Conservation (phyloP, 1,284 basidiomycete species). For the Xerocomus subilludens region DNA sequence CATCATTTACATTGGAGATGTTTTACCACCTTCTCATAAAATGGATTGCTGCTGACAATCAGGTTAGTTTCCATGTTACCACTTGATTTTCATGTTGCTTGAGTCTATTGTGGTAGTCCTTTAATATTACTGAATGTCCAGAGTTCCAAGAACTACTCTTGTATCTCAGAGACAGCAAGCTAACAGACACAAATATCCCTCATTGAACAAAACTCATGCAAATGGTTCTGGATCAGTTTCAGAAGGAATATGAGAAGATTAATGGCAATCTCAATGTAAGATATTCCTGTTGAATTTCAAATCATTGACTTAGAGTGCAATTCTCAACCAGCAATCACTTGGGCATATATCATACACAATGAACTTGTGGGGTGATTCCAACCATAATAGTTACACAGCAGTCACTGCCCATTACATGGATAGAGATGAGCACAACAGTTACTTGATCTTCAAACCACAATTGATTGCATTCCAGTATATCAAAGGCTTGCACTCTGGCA, state of each 20-base stretch:
- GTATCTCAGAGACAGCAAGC: not conserved
- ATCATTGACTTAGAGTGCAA: not conserved
- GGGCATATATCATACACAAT: not conserved
- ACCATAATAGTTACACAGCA: not conserved
- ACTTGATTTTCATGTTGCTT: not conserved
- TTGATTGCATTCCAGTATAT: not conserved
- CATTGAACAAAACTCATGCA: slow-evolving; percentile 1
- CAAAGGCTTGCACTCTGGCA: not conserved
- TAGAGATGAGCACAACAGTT: not conserved
- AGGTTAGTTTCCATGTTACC: not conserved
- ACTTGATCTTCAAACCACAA: not conserved
- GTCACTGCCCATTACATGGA: slow-evolving; percentile 2
- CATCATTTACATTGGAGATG: too few relatives aligned
- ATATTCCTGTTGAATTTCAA: not conserved
- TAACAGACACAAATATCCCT: not conserved
- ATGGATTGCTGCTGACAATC: too few relatives aligned
- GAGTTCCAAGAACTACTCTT: not conserved
- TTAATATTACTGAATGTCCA: not conserved
- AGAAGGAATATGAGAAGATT: not conserved
- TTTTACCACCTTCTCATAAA: too few relatives aligned
- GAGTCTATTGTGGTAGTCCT: not conserved
- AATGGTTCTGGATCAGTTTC: not conserved
- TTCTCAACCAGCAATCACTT: slow-evolving; percentile 3
- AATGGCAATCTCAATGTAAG: not conserved
- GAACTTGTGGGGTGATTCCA: slow-evolving; percentile 2